Percentiles rank a stretch among this genome's conserved stretches.
phyloP scores from a whole-genome alignment of 2,329 filamentous ascomycete genomes.

The Phaeophleospora eucalypticola region DNA sequence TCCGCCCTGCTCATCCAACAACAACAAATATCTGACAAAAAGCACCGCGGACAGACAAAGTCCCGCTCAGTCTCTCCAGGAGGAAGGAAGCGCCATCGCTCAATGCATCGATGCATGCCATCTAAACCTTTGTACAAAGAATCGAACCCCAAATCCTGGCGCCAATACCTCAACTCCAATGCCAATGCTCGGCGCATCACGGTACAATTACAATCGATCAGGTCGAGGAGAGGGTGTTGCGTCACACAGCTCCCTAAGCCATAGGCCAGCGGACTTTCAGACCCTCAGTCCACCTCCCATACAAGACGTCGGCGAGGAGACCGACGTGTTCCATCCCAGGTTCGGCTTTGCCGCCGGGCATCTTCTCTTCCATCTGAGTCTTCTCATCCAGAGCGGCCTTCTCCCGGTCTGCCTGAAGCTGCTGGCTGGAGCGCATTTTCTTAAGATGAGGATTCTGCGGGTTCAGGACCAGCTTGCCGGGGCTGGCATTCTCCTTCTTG shows the following conservation, averaged over 20 bases:
- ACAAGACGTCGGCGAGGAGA: slow-evolving; percentile 83
- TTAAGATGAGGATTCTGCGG: slow-evolving; percentile 82
- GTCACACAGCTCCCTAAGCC: slow-evolving; percentile 22
- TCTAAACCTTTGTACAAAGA: not conserved
- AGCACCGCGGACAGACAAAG: not conserved
- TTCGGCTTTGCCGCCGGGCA: slow-evolving; percentile 52
- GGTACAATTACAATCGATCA: too few species aligned
- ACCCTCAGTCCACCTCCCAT: slow-evolving; percentile 83
- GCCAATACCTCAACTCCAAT: not conserved
- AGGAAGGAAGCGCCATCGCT: too few species aligned
- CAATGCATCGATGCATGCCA: not conserved
- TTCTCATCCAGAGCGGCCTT: slow-evolving; percentile 49
- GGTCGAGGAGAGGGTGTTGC: too few species aligned
- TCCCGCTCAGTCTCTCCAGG: not conserved
- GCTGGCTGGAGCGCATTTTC: slow-evolving; percentile 57
- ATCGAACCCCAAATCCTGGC: not conserved
- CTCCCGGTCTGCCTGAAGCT: slow-evolving; percentile 41
- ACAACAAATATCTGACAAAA: not conserved
- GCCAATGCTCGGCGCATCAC: too few species aligned
- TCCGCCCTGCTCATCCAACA: not conserved
- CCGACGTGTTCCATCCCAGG: slow-evolving; percentile 90
- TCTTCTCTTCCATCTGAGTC: slow-evolving; percentile 46
- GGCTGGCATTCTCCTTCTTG: slow-evolving; percentile 27
- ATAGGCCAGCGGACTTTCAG: slow-evolving; percentile 53
- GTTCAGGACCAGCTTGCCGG: slow-evolving; percentile 67